Base-by-base conservation (phyloP, 2,329 filamentous ascomycete species). In the Fusarium torulosum region DNA sequence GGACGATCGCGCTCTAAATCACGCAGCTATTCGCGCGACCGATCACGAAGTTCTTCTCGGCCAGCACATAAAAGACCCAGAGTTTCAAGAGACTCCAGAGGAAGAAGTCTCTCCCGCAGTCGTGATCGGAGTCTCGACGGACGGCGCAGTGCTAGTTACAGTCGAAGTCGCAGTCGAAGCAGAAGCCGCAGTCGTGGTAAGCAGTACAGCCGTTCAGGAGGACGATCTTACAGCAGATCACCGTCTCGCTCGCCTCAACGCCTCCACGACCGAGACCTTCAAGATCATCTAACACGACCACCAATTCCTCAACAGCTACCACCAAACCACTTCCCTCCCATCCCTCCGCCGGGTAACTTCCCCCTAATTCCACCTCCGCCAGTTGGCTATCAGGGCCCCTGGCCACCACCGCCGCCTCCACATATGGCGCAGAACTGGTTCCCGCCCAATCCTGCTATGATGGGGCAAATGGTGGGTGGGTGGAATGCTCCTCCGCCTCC, bases 341-440 rank as follows among this genome's bases (percentile, higher is more conserved):
- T 66, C 7, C 69, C 68, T 65, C 73, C 67, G 61, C 64, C 42
- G 6, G 59, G 57, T 17, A 37, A 55, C 27, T 62, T 62, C 3
- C 57, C 59, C 19, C 7, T 38, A 8, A 42, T 49, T 14, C 59
- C 59, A 5, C 57, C 59, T 31, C 59, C 76, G 0, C 79, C 79
- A 11, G 68, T 69, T 15, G 79, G 79, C 7, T 82, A 79, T 51
- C 75, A 77, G 47, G 81, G 80, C 4, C 75, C 77, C 13, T 84
- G 82, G 81, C 81, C 78, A 5, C 79, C 79, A 9, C 79, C 80
- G 0, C 78, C 75, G 2, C 75, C 75, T 42, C 73, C 70, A 21
- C 57, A 63, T 11, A 62, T 73, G 63, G 50, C 61, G 8, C 69
- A 29, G 65, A 67, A 54, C 45, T 79, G 76, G 77, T 74, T 70